Percentiles rank a stretch among this genome's conserved stretches.
Conservation (phyloP, 2,329 filamentous ascomycete genomes). For the Pseudogymnoascus sp. region DNA sequence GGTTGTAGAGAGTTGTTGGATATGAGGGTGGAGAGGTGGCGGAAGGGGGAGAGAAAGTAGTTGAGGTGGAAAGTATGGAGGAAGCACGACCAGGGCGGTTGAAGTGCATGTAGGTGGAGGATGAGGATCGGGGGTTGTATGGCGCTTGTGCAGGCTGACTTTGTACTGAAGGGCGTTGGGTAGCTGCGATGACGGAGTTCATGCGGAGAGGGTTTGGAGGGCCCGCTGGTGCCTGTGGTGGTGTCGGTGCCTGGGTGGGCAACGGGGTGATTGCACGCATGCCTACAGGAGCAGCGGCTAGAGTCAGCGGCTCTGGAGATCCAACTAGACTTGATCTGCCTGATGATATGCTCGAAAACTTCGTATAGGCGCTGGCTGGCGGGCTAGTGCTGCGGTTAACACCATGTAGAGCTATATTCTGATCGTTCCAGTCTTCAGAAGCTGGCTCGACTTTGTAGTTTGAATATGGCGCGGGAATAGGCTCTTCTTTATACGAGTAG, state of each 20-base stretch:
- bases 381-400: neutral
- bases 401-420: neutral
- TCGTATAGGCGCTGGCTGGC: neutral
- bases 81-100: neutral
- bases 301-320: neutral
- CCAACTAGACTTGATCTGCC: neutral
- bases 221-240: neutral
- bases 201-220: constrained; percentile 8
- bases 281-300: neutral
- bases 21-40: neutral
- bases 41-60: neutral
- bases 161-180: neutral
- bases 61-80: neutral
- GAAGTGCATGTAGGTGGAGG: constrained; percentile 1
- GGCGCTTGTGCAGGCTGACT: neutral
- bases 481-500: constrained; percentile 16
- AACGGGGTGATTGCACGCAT: neutral
- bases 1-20: neutral
- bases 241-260: neutral
- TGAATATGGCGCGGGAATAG: neutral
- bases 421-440: neutral
- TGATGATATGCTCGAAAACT: constrained; percentile 3
- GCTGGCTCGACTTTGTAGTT: neutral
- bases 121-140: neutral
- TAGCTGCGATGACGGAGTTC: constrained; percentile 1